Base-by-base conservation (phyloP, 805 yeast species). In the Hyphopichia homilentoma region DNA sequence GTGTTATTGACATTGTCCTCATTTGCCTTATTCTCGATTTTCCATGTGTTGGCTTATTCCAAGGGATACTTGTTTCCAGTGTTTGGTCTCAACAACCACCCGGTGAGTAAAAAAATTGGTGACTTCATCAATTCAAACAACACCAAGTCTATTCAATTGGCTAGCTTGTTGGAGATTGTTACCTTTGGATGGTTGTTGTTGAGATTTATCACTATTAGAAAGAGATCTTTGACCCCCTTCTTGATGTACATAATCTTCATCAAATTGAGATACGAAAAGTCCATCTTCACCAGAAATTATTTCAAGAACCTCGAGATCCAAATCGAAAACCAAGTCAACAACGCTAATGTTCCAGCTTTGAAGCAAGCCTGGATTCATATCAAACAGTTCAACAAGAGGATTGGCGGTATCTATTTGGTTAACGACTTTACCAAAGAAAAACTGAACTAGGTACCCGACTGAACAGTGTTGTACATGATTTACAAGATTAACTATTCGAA, bases 1-100 rank as follows among this genome's bases (percentile, higher is more conserved):
- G 73, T 75, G 41, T 57, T 75, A 21, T 52, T 84, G 34, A 73
- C 95, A 2, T 61, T 82, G 41, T 54, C 80, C 16, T 95, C 97
- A 34, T 87, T 84, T 52, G 65, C 77, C 28, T 64, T 84, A 35
- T 89, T 83, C 57, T 81, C 96, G 6, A 52, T 79, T 13, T 88
- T 90, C 76, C 97, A 89, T 55, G 79, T 77, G 7, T 65, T 88
- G 49, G 79, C 82, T 13, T 90, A 85, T 63, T 43, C 73, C 34
- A 77, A 82, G 45, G 69, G 77, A 25, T 73, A 70, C 42, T 43
- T 90, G 35, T 65, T 89, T 32, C 95, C 97, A 24, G 65, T 75
- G 5, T 50, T 57, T 25, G 59, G 78, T 16, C 70, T 73, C 34
- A 48, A 34, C 23, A 40, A 41, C 27, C 53, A 47, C 34, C 52